Evolutionary conservation across 345 rosid species (phyloP), one percentile per base, ranked within the genome.

Genomic region (Hibiscus mutabilis): DNA sequence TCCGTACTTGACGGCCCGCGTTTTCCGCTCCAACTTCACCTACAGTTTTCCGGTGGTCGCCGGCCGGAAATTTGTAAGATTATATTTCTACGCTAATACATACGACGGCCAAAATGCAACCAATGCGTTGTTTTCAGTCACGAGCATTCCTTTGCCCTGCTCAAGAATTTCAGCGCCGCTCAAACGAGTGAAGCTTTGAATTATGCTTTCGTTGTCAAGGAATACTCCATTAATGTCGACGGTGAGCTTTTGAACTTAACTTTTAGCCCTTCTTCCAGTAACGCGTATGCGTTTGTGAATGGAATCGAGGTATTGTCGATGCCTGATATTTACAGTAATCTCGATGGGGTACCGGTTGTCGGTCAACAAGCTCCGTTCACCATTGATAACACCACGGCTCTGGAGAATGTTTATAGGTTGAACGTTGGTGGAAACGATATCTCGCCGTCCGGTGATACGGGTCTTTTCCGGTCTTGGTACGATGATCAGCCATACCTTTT

Each of bases 231-330:
- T 33, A 79, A 86, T 58, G 98, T 91, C 0, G 86, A 74, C 0
- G 87, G 84, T 25, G 84, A 81, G 4, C 33, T 76, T 0, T 78
- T 91, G 83, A 82, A 85, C 73, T n/a, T 96, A 24, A 96, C 97
- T 0, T 96, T 96, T 73, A 80, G 81, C 29, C 97, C 99, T 0
- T 81, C 88, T 15, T 69, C 84, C 3, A 76, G 64, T 0, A 80
- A 79, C 13, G 81, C 92, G 0, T 95, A 80, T 69, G 98, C 97
- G 0, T 96, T 96, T 69, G 94, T 92, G 1, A 96, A 96, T 68
- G 99, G 99, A 72, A 96, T 96, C 33, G 99, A 96, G 85, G 83
- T 92, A 9, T 77, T 88, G 58, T 92, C 99, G 0, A 92, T 92
- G 96, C 98, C 98, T 6, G 96, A 96, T 78, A 81, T 96, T 21